phyloP scores from a whole-genome alignment of 192 early-diverging fungal genomes.

The Coemansia sp. region DNA sequence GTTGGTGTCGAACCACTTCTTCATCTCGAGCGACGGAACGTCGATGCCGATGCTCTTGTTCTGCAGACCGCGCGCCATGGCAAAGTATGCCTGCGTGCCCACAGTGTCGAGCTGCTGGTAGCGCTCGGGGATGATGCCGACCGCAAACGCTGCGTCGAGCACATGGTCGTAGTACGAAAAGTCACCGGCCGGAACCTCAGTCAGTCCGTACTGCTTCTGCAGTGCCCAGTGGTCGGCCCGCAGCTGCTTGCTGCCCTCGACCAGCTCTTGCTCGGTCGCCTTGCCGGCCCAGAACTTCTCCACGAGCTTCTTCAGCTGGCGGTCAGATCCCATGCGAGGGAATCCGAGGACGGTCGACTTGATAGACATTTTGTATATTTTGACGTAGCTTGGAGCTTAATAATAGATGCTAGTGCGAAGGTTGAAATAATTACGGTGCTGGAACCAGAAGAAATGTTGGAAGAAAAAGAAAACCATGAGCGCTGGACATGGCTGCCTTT shows the following conservation, averaged over 20 bases:
- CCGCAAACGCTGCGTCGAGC: slow-evolving; percentile 66
- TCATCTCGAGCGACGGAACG: slow-evolving; percentile 96
- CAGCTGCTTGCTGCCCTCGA: slow-evolving; percentile 64
- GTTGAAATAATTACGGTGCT: not conserved
- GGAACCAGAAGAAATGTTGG: not conserved
- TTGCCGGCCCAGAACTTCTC: slow-evolving; percentile 93
- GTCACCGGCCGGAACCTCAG: slow-evolving; percentile 89
- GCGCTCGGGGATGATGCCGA: slow-evolving; percentile 66
- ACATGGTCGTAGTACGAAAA: slow-evolving; percentile 96
- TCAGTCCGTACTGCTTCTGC: slow-evolving; percentile 72
- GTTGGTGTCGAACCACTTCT: slow-evolving; percentile 99
- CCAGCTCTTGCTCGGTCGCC: slow-evolving; percentile 69
- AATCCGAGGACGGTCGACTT: slow-evolving; percentile 72
- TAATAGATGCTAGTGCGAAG: too few species aligned
- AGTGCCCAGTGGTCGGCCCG: slow-evolving; percentile 75
- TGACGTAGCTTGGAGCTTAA: not conserved
- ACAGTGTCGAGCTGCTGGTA: slow-evolving; percentile 67
- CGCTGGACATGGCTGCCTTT: not conserved
- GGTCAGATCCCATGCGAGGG: slow-evolving; percentile 91
- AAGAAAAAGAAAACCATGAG: slow-evolving; percentile 2
- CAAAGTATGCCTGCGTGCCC: slow-evolving; percentile 88
- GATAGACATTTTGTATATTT: slow-evolving; percentile 35
- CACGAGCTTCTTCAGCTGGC: slow-evolving; percentile 94
- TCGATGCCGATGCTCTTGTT: slow-evolving; percentile 73
- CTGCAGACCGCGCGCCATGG: slow-evolving; percentile 95